Percentiles rank a stretch among this genome's conserved stretches.
Conservation (phyloP, 192 early-diverging fungal species). For the Dissophora ornata region DNA sequence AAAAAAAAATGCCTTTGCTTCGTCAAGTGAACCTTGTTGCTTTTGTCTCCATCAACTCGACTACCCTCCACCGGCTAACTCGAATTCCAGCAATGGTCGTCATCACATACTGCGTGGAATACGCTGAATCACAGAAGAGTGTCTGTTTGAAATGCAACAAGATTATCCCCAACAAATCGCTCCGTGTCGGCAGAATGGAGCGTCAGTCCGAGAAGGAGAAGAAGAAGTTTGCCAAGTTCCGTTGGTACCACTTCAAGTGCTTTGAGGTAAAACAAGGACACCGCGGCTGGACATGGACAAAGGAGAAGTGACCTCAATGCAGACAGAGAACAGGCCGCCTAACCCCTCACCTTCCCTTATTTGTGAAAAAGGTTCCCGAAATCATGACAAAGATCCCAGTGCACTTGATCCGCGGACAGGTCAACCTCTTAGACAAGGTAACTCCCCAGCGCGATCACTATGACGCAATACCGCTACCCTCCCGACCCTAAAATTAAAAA, state of each 20-base stretch:
- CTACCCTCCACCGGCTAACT: background rate
- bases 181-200: conserved; percentile 58
- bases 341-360: no score
- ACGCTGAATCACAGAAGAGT: conserved; percentile 58
- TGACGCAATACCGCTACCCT: no score
- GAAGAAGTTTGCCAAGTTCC: conserved; percentile 61
- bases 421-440: conserved; percentile 57
- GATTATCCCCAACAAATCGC: conserved; percentile 60
- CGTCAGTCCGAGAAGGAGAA: conserved; percentile 61
- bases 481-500: no score
- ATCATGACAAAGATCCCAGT: conserved; percentile 58
- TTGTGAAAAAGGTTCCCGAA: conserved; percentile 60
- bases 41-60: background rate
- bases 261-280: conserved; percentile 46
- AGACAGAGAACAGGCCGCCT: background rate
- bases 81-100: conserved; percentile 27
- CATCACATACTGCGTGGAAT: conserved; percentile 61
- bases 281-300: no score
- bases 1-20: background rate
- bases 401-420: conserved; percentile 61
- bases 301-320: no score
- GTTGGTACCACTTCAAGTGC: conserved; percentile 66
- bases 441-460: no score
- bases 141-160: conserved; percentile 56
- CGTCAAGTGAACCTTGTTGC: background rate